Conservation (phyloP, 2,329 filamentous ascomycete genomes). For the Cordyceps javanica region DNA sequence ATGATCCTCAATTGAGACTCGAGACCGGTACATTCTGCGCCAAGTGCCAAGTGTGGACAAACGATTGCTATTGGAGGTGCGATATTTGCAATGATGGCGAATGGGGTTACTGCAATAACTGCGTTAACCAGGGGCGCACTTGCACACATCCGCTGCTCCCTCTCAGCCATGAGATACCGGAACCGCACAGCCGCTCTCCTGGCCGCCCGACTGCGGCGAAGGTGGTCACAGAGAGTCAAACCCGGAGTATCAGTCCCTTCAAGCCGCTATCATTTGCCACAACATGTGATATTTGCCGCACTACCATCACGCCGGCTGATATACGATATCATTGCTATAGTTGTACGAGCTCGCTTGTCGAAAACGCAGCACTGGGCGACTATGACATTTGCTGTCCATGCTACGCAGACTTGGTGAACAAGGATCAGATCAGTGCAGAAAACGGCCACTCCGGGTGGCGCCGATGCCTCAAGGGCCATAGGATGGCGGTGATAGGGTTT, state of each 20-base stretch:
- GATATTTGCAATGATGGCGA: slow-evolving; percentile 82
- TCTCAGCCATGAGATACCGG: slow-evolving; percentile 53
- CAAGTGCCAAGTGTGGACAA: slow-evolving; percentile 64
- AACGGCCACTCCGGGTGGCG: slow-evolving; percentile 81
- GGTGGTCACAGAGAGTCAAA: slow-evolving; percentile 41
- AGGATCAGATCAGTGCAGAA: slow-evolving; percentile 61
- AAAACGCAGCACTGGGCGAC: slow-evolving; percentile 56
- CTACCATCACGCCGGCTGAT: slow-evolving; percentile 62
- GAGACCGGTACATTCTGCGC: slow-evolving; percentile 82
- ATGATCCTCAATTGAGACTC: slow-evolving; percentile 61
- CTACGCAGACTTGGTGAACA: slow-evolving; percentile 61
- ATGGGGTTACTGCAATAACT: slow-evolving; percentile 89
- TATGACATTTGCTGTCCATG: slow-evolving; percentile 80
- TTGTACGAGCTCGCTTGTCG: slow-evolving; percentile 52
- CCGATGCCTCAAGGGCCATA: slow-evolving; percentile 71
- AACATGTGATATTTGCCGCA: slow-evolving; percentile 71
- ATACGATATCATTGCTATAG: slow-evolving; percentile 74
- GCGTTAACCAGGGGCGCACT: slow-evolving; percentile 73
- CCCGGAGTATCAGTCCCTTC: slow-evolving; percentile 48
- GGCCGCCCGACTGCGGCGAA: slow-evolving; percentile 42
- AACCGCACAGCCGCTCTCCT: slow-evolving; percentile 29
- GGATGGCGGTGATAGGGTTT: slow-evolving; percentile 78
- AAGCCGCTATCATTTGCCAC: slow-evolving; percentile 66
- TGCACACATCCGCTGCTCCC: slow-evolving; percentile 81
- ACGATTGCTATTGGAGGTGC: slow-evolving; percentile 88